Evolutionary conservation across 805 yeast genomes (phyloP).

Genomic region (Candida pseudofarinosa): DNA sequence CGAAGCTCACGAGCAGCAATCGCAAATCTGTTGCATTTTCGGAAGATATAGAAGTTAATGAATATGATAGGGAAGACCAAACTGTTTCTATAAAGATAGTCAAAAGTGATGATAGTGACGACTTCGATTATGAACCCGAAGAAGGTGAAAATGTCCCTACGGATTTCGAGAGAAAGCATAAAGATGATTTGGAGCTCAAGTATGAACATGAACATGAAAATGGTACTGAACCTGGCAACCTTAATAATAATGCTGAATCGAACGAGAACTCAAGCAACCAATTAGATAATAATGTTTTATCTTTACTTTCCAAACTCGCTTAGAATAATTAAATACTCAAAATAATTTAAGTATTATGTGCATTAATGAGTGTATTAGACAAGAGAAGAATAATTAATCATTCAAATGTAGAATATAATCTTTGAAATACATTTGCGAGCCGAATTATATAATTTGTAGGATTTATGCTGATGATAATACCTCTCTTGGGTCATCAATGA

Average conservation of each 20-base stretch:
- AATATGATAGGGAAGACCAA: slow-evolving; percentile 36
- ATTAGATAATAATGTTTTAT: slow-evolving; percentile 21
- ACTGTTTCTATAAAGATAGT: slow-evolving; percentile 17
- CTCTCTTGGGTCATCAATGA: neutral
- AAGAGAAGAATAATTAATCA: neutral
- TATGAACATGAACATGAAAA: slow-evolving; percentile 18
- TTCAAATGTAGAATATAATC: neutral
- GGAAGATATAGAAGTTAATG: slow-evolving; percentile 39
- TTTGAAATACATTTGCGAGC: neutral
- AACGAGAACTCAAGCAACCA: slow-evolving; percentile 3
- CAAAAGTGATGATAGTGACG: slow-evolving; percentile 16
- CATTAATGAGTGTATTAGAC: neutral
- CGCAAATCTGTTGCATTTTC: slow-evolving; percentile 38
- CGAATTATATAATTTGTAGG: neutral
- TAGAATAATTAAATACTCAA: slow-evolving; percentile 3
- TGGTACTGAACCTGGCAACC: slow-evolving; percentile 11
- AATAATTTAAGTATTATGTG: too few relatives aligned
- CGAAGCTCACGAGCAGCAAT: slow-evolving; percentile 20
- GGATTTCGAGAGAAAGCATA: slow-evolving; percentile 23
- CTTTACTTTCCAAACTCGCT: slow-evolving; percentile 28
- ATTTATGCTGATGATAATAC: neutral
- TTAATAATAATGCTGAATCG: slow-evolving; percentile 2
- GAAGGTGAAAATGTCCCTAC: slow-evolving; percentile 7
- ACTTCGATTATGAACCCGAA: slow-evolving; percentile 11
- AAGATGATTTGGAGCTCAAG: slow-evolving; percentile 29